Evolutionary conservation across 1,284 basidiomycete genomes (phyloP).

Genomic region (Heterobasidion occidentale): DNA sequence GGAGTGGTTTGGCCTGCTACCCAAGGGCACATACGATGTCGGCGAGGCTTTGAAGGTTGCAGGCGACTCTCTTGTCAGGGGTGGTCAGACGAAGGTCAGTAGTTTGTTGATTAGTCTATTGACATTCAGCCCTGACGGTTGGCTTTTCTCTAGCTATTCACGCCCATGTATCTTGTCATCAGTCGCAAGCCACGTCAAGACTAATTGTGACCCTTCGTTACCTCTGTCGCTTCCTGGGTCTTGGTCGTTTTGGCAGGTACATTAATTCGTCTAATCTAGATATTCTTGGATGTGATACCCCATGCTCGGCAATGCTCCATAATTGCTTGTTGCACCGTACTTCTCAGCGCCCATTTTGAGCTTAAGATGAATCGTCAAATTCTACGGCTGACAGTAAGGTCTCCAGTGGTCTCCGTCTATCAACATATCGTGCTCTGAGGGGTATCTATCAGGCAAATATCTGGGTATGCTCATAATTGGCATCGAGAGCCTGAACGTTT

Average conservation of each 20-base stretch:
- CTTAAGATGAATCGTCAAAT: too few species aligned
- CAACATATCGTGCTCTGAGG: too few species aligned
- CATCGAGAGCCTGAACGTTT: too few species aligned
- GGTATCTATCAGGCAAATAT: too few species aligned
- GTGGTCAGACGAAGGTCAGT: conserved; percentile 80
- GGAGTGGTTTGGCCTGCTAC: conserved; percentile 77
- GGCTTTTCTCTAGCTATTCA: conserved; percentile 51
- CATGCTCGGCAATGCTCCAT: too few species aligned
- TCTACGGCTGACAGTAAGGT: too few species aligned
- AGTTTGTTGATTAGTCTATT: conserved; percentile 3
- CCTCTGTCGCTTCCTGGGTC: neutral
- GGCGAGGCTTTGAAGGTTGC: conserved; percentile 88
- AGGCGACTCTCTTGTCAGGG: conserved; percentile 71
- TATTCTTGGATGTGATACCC: too few species aligned
- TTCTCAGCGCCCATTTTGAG: too few species aligned
- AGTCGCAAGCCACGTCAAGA: conserved; percentile 48
- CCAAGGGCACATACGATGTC: conserved; percentile 91
- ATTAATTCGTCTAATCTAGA: neutral
- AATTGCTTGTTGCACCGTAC: too few species aligned
- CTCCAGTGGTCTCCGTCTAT: too few species aligned
- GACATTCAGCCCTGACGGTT: neutral
- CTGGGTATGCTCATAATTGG: too few species aligned
- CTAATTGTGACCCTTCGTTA: neutral
- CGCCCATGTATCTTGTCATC: conserved; percentile 73
- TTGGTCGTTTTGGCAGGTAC: neutral